phyloP scores from a whole-genome alignment of 371 early-diverging fungal species.

The Rhizopus delemar region DNA sequence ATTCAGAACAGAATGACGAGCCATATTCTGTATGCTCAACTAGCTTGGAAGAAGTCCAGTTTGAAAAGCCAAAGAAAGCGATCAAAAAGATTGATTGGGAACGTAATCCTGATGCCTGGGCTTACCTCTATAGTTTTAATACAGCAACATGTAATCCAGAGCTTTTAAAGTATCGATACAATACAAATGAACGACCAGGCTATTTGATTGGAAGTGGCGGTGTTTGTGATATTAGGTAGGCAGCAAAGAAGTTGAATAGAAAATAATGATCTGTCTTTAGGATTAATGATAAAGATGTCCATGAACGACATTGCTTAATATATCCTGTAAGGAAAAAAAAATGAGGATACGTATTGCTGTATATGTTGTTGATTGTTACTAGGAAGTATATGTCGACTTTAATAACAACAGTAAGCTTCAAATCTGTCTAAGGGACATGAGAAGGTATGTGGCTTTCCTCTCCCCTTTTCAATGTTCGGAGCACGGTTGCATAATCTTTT shows the following conservation, averaged over 20 bases:
- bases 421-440: conserved; percentile 1
- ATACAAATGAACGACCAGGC: conserved; percentile 48
- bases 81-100: conserved; percentile 28
- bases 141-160: conserved; percentile 30
- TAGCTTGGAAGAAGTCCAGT: not conserved
- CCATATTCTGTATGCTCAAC: not conserved
- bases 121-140: conserved; percentile 52
- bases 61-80: not conserved
- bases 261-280: conserved; percentile 13
- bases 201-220: conserved; percentile 67
- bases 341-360: not conserved
- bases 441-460: not conserved
- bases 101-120: conserved; percentile 49
- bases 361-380: not conserved
- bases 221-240: conserved; percentile 67
- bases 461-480: too few relatives aligned
- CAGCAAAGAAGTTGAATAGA: not conserved
- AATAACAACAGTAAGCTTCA: conserved; percentile 2
- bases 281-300: conserved; percentile 54
- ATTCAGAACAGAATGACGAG: not conserved
- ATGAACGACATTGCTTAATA: conserved; percentile 75
- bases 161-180: conserved; percentile 23
- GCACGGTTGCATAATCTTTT: too few relatives aligned
- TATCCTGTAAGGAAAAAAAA: conserved; percentile 32
- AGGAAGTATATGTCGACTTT: conserved; percentile 2